Evolutionary conservation across 148 eudicot genomes (phyloP).

Genomic region (Spergularia bocconei): DNA sequence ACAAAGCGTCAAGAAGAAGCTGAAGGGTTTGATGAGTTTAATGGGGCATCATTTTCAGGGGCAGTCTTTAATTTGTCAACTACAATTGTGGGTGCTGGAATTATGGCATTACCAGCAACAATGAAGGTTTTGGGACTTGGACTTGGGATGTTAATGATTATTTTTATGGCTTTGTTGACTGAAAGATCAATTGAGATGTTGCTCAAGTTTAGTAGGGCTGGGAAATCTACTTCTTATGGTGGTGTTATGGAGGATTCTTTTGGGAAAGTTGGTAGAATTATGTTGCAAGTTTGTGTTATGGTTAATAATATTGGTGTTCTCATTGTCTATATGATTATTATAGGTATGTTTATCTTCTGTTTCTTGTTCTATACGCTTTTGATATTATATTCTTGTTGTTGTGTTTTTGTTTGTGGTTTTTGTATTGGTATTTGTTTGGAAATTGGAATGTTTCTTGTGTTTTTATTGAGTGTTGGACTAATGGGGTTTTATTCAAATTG

Average conservation of each 20-base stretch:
- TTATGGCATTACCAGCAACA: conserved; percentile 81
- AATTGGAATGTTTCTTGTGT: not conserved
- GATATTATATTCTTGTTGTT: conserved; percentile 1
- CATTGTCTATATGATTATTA: conserved; percentile 68
- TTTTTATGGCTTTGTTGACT: conserved; percentile 54
- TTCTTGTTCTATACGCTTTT: not conserved
- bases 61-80: conserved; percentile 72
- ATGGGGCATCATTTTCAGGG: conserved; percentile 67
- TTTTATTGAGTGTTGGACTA: not conserved
- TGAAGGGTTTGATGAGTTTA: conserved; percentile 41
- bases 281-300: conserved; percentile 52
- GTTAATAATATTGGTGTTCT: conserved; percentile 64
- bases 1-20: conserved; percentile 34
- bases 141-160: conserved; percentile 46
- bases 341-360: conserved; percentile 39
- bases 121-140: conserved; percentile 67
- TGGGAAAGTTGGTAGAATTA: conserved; percentile 45
- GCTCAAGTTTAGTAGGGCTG: conserved; percentile 53
- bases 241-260: conserved; percentile 60
- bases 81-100: conserved; percentile 77
- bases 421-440: conserved; percentile 1
- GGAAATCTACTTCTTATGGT: conserved; percentile 47
- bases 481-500: conserved; percentile 7
- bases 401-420: not conserved
- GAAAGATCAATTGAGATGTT: conserved; percentile 53